Conservation (phyloP, 352 stramenopile genomes). For the Globisporangium cederbergense region DNA sequence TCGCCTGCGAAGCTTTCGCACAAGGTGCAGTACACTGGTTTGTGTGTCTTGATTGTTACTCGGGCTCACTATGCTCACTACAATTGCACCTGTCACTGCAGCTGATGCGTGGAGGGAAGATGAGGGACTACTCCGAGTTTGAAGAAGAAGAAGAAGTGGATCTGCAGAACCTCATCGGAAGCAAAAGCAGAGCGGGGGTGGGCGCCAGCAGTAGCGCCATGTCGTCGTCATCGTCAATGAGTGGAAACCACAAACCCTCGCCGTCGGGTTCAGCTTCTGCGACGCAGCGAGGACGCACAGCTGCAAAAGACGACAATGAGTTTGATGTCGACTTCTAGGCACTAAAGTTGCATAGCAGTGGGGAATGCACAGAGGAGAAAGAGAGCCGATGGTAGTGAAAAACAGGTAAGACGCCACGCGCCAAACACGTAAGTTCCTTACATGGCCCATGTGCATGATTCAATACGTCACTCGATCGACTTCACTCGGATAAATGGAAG, state of each 20-base stretch:
- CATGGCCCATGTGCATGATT: no score
- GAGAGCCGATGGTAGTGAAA: no score
- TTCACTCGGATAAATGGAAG: no score
- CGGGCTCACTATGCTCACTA: background rate
- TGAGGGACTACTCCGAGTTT: conserved; percentile 78
- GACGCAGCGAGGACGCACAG: background rate
- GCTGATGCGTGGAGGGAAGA: conserved; percentile 70
- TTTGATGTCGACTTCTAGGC: conserved; percentile 63
- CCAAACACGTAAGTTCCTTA: no score
- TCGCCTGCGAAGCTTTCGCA: conserved; percentile 52
- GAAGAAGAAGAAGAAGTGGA: conserved; percentile 78
- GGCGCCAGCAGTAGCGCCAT: background rate
- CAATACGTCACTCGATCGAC: no score
- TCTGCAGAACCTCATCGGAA: conserved; percentile 73
- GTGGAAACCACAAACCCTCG: conserved; percentile 1
- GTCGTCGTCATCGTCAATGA: conserved; percentile 3
- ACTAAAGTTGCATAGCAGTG: no score
- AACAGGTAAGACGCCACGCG: no score
- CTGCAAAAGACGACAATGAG: conserved; percentile 36
- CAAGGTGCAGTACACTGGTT: conserved; percentile 28
- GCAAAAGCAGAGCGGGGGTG: conserved; percentile 16
- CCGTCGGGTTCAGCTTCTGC: background rate
- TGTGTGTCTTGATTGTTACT: background rate
- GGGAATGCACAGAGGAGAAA: no score
- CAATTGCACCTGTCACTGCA: conserved; percentile 12